phyloP scores from a whole-genome alignment of 345 rosid genomes.

The Schrenkiella parvula region DNA sequence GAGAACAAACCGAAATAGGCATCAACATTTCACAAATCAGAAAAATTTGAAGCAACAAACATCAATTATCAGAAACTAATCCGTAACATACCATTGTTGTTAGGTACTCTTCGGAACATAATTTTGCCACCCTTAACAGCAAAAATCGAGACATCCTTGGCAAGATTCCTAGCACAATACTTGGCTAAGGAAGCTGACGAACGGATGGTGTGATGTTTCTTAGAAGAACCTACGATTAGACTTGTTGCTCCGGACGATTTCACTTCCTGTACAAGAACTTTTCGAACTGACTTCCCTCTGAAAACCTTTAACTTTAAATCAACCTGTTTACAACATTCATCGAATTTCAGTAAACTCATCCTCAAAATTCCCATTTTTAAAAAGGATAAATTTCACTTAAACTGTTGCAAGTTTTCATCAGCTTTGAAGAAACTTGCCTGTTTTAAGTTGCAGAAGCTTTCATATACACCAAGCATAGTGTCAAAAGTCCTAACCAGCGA shows the following conservation, averaged over 20 bases:
- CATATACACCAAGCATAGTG: slow-evolving; percentile 68
- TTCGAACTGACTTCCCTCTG: slow-evolving; percentile 63
- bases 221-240: slow-evolving; percentile 66
- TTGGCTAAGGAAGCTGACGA: slow-evolving; percentile 71
- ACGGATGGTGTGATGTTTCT: slow-evolving; percentile 43
- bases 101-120: slow-evolving; percentile 41
- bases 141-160: slow-evolving; percentile 50
- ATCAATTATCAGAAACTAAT: slow-evolving; percentile 31
- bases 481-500: slow-evolving; percentile 77
- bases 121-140: slow-evolving; percentile 80
- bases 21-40: neutral
- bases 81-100: slow-evolving; percentile 17
- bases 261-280: slow-evolving; percentile 72
- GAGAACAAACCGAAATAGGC: neutral
- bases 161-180: slow-evolving; percentile 70
- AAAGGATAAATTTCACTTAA: neutral
- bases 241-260: slow-evolving; percentile 52
- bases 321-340: slow-evolving; percentile 43
- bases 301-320: slow-evolving; percentile 89
- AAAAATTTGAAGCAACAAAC: neutral
- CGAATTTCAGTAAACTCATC: neutral
- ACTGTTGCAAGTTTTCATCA: neutral
- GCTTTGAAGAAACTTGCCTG: slow-evolving; percentile 41
- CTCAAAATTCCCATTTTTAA: neutral
- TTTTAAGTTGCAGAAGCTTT: slow-evolving; percentile 96